Conservation (phyloP, 768 basidiomycete genomes). For the Lactarius indigo region DNA sequence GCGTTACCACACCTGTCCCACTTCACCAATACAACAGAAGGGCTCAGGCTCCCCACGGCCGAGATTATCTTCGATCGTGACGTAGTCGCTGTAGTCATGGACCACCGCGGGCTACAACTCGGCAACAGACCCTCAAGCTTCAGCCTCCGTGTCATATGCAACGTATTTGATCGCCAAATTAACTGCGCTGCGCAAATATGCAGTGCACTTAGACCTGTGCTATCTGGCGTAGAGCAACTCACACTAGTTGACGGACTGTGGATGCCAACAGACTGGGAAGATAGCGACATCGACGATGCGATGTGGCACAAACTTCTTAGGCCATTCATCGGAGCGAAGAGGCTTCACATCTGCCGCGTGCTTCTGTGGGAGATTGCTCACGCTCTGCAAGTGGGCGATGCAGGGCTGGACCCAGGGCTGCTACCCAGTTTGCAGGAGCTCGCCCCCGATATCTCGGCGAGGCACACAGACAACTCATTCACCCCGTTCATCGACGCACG, state of each 20-base stretch:
- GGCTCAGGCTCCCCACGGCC: not conserved
- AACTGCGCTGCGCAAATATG: not conserved
- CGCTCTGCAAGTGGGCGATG: not conserved
- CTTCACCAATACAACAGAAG: not conserved
- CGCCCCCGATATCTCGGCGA: not conserved
- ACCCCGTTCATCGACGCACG: not conserved
- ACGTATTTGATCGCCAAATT: slow-evolving; percentile 1
- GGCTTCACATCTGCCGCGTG: not conserved
- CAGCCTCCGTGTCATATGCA: not conserved
- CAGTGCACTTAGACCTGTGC: not conserved
- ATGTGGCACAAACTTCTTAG: not conserved
- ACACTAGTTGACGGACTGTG: not conserved
- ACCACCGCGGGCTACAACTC: not conserved
- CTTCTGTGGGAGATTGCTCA: not conserved
- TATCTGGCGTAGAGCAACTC: not conserved
- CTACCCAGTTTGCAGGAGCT: not conserved
- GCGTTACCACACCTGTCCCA: not conserved
- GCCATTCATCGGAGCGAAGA: not conserved
- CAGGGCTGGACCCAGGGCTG: not conserved
- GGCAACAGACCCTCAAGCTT: not conserved
- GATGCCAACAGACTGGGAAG: not conserved
- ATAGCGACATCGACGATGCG: not conserved
- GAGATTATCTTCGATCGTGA: not conserved
- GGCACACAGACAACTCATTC: not conserved
- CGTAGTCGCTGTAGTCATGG: not conserved